Evolutionary conservation across 192 early-diverging fungal species (phyloP), one percentile per base, ranked within the genome.

Genomic region (Backusella luteola): DNA sequence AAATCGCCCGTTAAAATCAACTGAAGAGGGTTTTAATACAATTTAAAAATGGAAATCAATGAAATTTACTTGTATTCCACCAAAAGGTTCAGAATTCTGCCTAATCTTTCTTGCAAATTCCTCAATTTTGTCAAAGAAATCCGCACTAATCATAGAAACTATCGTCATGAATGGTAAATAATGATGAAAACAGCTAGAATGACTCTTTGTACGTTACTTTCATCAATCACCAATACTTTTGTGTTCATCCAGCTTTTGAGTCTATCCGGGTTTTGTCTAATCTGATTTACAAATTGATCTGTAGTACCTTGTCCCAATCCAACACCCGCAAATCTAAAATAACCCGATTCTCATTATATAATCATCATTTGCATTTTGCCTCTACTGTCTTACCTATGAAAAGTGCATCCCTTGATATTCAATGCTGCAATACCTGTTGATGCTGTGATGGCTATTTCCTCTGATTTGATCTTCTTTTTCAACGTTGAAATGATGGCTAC

Each of bases 361-460:
- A 17, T 34, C 19, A 23, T 56, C 14, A 52, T n/a, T 3, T 21
- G 36, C 19, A 26, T 21, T 26, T 6, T 42, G 29, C 7, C 7
- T 29, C 1, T 14, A 4, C 2, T n/a, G 0, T 38, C 11, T 29
- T 69, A 76, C 75, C 75, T 76, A 38, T 94, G 91, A 44, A 94
- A 80, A 2, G 92, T 94, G 32, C 82, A 86, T 8, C 92, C 93
- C 38, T 86, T 83, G 53, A 94, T 89, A 66, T 94, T 89, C 59
- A 90, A 88, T 23, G 93, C 93, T 6, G 93, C 93, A 72, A 93
- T 91, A 12, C 93, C 92, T 8, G 93, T 94, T 7, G 92, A 88
- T 4, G 93, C 92, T 6, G 89, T 91, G 7, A 91, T 84, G 1
- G 87, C 86, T 1, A 91, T 79, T 19, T 73, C 67, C 32, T 83